These are phyloP conservation scores for Tulasnella sp. DNA, from an alignment of 768 basidiomycete species.

Conservation along the genomic window DNA sequence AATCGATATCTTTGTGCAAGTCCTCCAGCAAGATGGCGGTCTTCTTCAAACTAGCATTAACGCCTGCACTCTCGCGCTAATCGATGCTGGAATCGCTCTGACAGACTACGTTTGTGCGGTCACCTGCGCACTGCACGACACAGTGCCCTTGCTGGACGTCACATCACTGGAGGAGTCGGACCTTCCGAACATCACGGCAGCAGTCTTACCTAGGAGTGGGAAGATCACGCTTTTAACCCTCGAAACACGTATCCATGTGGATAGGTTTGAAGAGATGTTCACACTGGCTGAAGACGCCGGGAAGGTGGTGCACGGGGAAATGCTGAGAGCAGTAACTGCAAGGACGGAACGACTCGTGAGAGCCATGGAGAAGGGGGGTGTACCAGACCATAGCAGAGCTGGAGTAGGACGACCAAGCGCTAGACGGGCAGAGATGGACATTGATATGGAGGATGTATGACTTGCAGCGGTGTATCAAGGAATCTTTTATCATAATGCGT, in stretches of 20 bases:
- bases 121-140: conserved; percentile 77
- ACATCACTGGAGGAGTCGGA: conserved; percentile 86
- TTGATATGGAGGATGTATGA: conserved; percentile 18
- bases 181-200: conserved; percentile 80
- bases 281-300: conserved; percentile 69
- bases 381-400: background rate
- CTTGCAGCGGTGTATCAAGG: background rate
- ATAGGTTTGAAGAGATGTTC: conserved; percentile 86
- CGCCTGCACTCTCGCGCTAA: conserved; percentile 85
- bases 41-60: conserved; percentile 88
- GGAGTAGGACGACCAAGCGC: background rate
- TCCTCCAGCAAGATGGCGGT: conserved; percentile 87
- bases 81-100: conserved; percentile 84
- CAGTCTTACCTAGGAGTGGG: conserved; percentile 77
- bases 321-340: conserved; percentile 61
- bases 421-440: background rate
- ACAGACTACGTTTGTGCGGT: conserved; percentile 87
- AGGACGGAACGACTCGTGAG: conserved; percentile 56
- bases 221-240: conserved; percentile 83
- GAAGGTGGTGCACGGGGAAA: conserved; percentile 70
- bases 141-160: conserved; percentile 77
- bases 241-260: conserved; percentile 90
- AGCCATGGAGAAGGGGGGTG: conserved; percentile 41
- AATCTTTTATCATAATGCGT: background rate
- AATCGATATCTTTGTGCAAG: conserved; percentile 89